Base-by-base conservation (phyloP, 495 filamentous ascomycete genomes). In the Xylaria cubensis region DNA sequence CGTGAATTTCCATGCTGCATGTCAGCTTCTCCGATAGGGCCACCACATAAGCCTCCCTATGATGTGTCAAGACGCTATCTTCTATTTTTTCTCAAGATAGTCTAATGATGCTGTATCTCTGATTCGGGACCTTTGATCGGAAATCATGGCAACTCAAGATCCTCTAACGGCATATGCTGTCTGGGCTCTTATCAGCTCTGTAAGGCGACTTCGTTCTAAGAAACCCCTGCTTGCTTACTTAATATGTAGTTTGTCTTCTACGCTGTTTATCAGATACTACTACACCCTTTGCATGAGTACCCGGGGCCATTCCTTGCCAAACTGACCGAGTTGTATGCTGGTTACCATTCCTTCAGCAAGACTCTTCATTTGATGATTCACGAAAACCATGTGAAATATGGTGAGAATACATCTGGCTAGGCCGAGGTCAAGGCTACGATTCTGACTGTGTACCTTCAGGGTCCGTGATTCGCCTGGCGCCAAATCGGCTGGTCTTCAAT, bases 241-340 rank as follows among this genome's bases (percentile, higher is more conserved):
- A 7, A 29, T 34, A 44, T 36, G 58, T 13, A 61, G 58, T 21
- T 61, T 32, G 58, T n/a, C 58, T 39, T 61, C 58, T 61, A 39
- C 58, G 34, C 34, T 3, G 12, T 39, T 5, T 68, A 70, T 36
- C 24, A 36, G 7, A 6, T 72, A 34, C 26, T 72, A 24, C n/a
- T 72, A 13, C 70, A 72, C n/a, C 70, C 50, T 21, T 59, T 67
- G 39, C 51, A 62, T 29, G 7, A 80, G 67, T 89, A 86, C 66
- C 87, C 86, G 3, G 88, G 87, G 0, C 88, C 87, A 1, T 75
- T 83, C 13, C 61, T 86, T 1, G 84, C 80, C 36, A 82, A 80
- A 29, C 59, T 84, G 17, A 84, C 85, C 0, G 77, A 81, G 61
- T 77, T 79, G 59, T 82, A 84, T 72, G 62, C 72, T 2, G 80